phyloP scores from a whole-genome alignment of 352 stramenopile species.

The Globisporangium emineosum region DNA sequence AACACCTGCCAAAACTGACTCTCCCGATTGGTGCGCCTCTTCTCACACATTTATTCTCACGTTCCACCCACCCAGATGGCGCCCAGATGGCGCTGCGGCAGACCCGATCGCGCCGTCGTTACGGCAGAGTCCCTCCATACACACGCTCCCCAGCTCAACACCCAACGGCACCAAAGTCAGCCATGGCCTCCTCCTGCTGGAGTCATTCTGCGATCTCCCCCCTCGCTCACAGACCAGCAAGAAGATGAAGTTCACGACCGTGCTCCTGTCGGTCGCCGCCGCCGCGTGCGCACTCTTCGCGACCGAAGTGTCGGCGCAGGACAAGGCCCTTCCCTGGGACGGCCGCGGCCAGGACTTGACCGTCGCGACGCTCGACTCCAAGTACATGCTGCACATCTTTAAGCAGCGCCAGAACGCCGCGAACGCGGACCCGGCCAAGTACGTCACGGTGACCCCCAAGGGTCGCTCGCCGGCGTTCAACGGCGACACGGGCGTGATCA shows the following conservation, averaged over 20 bases:
- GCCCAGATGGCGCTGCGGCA: neutral
- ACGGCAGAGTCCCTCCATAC: neutral
- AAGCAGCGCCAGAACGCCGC: conserved; percentile 49
- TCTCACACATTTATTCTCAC: neutral
- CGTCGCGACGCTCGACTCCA: conserved; percentile 44
- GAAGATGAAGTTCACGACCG: conserved; percentile 17
- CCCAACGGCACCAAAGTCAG: neutral
- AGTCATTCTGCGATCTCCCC: conserved; percentile 7
- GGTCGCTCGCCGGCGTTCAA: conserved; percentile 53
- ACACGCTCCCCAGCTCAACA: neutral
- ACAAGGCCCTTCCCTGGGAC: conserved; percentile 49
- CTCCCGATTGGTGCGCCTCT: neutral
- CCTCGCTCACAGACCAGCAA: neutral
- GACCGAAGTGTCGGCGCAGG: conserved; percentile 13
- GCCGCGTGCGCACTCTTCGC: conserved; percentile 13
- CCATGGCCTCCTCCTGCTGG: neutral
- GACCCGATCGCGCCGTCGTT: neutral
- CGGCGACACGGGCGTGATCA: conserved; percentile 58
- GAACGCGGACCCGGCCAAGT: conserved; percentile 43
- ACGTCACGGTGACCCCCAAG: conserved; percentile 34
- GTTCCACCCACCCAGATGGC: conserved; percentile 1
- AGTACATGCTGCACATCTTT: conserved; percentile 70
- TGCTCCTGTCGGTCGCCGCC: conserved; percentile 17
- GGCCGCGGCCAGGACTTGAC: conserved; percentile 50
- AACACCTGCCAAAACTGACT: neutral